These are phyloP conservation scores for Saccharomycopsis hybrid DNA, from an alignment of 1,139 yeast genomes.

Conservation along the genomic window DNA sequence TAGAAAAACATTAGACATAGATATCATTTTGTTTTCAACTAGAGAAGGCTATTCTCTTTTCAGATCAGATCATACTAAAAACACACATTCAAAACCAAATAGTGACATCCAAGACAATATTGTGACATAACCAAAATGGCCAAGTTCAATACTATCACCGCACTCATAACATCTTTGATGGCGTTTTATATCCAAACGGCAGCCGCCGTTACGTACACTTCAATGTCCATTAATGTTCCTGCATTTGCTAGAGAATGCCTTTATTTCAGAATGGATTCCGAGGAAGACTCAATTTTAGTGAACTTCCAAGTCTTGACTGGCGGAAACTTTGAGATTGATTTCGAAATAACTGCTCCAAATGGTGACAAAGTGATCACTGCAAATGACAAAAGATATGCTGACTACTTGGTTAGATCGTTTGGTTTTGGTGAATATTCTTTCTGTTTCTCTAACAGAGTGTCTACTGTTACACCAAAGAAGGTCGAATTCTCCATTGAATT, in stretches of 20 bases:
- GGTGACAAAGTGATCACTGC: slow-evolving; percentile 51
- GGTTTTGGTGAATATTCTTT: slow-evolving; percentile 58
- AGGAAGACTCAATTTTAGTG: slow-evolving; percentile 33
- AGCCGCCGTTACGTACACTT: slow-evolving; percentile 27
- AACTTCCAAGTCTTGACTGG: slow-evolving; percentile 52
- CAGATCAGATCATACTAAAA: too few relatives aligned
- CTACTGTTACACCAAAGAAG: slow-evolving; percentile 57
- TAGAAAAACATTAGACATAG: too few relatives aligned
- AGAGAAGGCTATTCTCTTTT: too few relatives aligned
- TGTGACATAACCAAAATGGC: neutral
- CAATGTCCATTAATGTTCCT: slow-evolving; percentile 31
- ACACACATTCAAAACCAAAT: too few relatives aligned
- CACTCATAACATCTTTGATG: slow-evolving; percentile 1
- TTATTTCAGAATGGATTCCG: slow-evolving; percentile 30
- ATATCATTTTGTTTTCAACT: too few relatives aligned
- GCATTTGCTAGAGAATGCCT: slow-evolving; percentile 38
- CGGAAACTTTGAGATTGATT: slow-evolving; percentile 64
- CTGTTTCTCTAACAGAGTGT: slow-evolving; percentile 61
- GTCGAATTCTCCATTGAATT: slow-evolving; percentile 57
- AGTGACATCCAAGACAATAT: too few relatives aligned
- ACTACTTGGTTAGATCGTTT: slow-evolving; percentile 45
- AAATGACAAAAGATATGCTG: slow-evolving; percentile 52
- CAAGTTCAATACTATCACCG: neutral
- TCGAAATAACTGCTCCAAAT: slow-evolving; percentile 52
- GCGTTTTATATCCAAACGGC: slow-evolving; percentile 1